Evolutionary conservation across 1,284 basidiomycete species (phyloP), one percentile per base, ranked within the genome.

Genomic region (Trichosporon inkin): DNA sequence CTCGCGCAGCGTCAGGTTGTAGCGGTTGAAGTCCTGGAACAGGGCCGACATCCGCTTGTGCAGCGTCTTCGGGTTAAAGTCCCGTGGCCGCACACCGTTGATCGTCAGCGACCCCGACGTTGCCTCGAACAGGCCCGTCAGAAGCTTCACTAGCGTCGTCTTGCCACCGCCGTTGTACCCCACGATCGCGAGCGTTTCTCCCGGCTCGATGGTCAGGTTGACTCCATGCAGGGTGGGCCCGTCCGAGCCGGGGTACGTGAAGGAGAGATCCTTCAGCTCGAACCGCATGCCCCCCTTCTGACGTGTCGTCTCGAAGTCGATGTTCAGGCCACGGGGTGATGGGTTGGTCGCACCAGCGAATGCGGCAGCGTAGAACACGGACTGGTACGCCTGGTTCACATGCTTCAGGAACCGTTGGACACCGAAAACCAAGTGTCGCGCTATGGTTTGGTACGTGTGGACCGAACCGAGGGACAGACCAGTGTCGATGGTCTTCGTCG

Each of bases 1-100:
- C 69, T 90, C 87, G 64, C 84, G 81, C 16, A 89, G 81, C 0
- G 88, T 84, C 10, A 86, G 82, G 69, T 84, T 86, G 74, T 87
- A 90, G 70, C 86, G 87, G 35, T 86, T 85, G 76, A 90, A 91
- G 47, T 86, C 85, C 73, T 92, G 89, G 73, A 92, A 89, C 16
- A 91, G 86, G 14, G 85, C 85, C 11, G 86, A 86, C 20, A 85
- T 78, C 71, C 86, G 87, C 39, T 79, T 78, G 73, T 92, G 89
- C 64, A 88, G 85, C 51, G 89, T 86, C 10, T 75, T 74, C 19
- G 88, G 85, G 59, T 83, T 79, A 68, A 85, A 83, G 41, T 80
- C 81, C 37, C 86, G 82, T 40, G 88, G 81, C 69, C 88, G 85
- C 51, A 83, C 75, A 59, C 81, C 86, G 71, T 92, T 91, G 68